These are phyloP conservation scores for Adansonia gregorii DNA, from an alignment of 441 rosid species.

Conservation along the genomic window DNA sequence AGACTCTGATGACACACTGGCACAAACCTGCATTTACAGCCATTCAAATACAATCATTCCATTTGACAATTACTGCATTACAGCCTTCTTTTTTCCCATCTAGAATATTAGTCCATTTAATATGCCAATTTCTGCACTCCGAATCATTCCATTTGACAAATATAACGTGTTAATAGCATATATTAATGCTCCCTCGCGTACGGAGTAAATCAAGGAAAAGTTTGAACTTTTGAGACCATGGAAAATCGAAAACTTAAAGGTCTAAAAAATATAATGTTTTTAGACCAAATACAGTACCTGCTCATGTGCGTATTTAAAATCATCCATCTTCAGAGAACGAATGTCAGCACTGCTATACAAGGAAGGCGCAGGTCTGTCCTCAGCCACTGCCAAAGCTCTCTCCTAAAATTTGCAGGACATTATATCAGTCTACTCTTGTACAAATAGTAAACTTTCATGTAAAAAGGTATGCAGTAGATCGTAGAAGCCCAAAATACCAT, in stretches of 20 bases:
- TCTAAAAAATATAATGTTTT: background rate
- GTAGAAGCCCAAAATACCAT: background rate
- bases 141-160: background rate
- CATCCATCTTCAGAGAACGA: constrained; percentile 80
- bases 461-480: background rate
- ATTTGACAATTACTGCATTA: background rate
- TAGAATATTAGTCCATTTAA: too few relatives aligned
- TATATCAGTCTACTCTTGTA: constrained; percentile 15
- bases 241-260: background rate
- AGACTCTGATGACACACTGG: constrained; percentile 95
- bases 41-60: background rate
- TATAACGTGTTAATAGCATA: too few relatives aligned
- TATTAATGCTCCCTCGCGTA: background rate
- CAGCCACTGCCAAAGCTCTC: constrained; percentile 63
- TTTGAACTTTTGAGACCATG: background rate
- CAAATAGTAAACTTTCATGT: constrained; percentile 4
- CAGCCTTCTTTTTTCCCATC: too few relatives aligned
- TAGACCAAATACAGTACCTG: constrained; percentile 55
- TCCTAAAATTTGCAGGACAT: constrained; percentile 57
- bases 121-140: background rate
- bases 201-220: background rate
- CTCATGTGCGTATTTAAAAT: constrained; percentile 88
- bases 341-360: constrained; percentile 76
- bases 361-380: constrained; percentile 66
- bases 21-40: constrained; percentile 73